Base-by-base conservation (phyloP, 495 filamentous ascomycete species). In the Cairneyella variabilis region DNA sequence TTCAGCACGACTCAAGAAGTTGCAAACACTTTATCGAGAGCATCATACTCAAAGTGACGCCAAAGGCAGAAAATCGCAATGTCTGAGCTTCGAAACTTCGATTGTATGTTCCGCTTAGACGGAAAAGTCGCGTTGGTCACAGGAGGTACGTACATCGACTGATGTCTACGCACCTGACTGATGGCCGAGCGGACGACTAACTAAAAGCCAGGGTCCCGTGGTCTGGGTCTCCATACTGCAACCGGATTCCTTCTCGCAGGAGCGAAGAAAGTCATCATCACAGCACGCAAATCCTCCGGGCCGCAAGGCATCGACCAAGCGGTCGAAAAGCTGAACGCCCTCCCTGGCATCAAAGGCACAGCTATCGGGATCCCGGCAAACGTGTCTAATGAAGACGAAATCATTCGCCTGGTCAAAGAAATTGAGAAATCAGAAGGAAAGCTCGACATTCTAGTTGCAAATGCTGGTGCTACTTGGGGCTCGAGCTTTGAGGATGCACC, bases 61-160 rank as follows among this genome's bases (percentile, higher is more conserved):
- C 21, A 7, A 22, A 10, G 20, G 11, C 25, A 22, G 8, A 20
- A 45, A 45, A 18, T 46, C 30, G 47, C 9, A 21, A 56, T 56
- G 46, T 42, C 53, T 37, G 38, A 57, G n/a, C 40, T 73, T 30
- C 43, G 45, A 51, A 59, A 63, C 45, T 61, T 69, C 51, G 53
- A 65, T 48, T 27, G 55, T 34, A 63, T 70, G 53, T 73, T 71
- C 59, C 60, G 66, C 54, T 60, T 73, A 7, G 69, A 72, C 41
- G 69, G 69, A 32, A 73, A 73, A 57, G 67, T 70, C 3, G 71
- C 71, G 10, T 51, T 73, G 21, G 62, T 73, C 12, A 73, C 71
- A 43, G 69, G 71, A 51, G 67, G 68, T 54, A 7, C 11, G 37
- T 40, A 20, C 37, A 42, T 14, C 25, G 1, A n/a, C 45, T 10